These are phyloP conservation scores for Lipomyces starkeyi DNA, from an alignment of 805 yeast species.

Conservation along the genomic window DNA sequence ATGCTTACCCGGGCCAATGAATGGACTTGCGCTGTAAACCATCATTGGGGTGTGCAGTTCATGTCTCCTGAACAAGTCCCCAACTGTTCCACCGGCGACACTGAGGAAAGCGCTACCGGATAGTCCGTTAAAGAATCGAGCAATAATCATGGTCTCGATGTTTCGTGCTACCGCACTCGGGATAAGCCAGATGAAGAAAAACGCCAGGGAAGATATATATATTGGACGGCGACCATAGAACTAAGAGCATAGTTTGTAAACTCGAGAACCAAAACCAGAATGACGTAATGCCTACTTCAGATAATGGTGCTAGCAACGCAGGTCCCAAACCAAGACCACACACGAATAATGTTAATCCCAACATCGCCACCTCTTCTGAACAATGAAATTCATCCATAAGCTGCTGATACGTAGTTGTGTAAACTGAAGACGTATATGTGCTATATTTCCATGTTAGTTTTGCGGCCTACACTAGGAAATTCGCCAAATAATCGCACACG, in stretches of 20 bases:
- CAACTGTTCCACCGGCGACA: constrained; percentile 80
- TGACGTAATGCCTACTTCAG: constrained; percentile 64
- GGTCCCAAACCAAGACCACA: constrained; percentile 71
- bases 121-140: constrained; percentile 75
- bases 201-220: constrained; percentile 58
- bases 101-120: constrained; percentile 83
- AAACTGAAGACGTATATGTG: constrained; percentile 59
- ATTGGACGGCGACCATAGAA: constrained; percentile 71
- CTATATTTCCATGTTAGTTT: constrained; percentile 4
- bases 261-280: constrained; percentile 43
- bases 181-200: constrained; percentile 54
- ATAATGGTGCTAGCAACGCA: constrained; percentile 81
- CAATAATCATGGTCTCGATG: constrained; percentile 55
- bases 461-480: constrained; percentile 45
- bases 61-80: constrained; percentile 73
- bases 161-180: constrained; percentile 53
- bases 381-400: constrained; percentile 59
- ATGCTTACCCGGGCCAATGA: constrained; percentile 66
- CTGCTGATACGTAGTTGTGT: constrained; percentile 52
- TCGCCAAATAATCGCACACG: constrained; percentile 9
- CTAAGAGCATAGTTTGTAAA: constrained; percentile 71
- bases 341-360: constrained; percentile 61
- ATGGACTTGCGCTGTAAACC: constrained; percentile 33
- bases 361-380: constrained; percentile 26
- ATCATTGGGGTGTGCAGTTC: constrained; percentile 34